Evolutionary conservation across 2,329 filamentous ascomycete genomes (phyloP), one percentile per base, ranked within the genome.

Genomic region (Periconia sp.): DNA sequence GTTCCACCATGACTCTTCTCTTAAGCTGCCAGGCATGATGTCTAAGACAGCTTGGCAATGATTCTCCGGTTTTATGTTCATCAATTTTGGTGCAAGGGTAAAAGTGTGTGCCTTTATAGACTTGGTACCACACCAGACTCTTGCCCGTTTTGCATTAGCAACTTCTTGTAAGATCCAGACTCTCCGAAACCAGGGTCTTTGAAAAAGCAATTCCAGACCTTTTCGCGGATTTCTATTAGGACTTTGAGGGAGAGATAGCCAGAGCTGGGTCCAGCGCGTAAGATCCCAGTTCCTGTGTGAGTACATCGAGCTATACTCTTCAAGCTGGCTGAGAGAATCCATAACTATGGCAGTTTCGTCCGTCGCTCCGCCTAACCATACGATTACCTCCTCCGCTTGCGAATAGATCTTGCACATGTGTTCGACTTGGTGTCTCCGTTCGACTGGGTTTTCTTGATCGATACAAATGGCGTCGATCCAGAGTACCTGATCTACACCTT

Each of bases 401-500:
- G 30, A 40, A 47, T 69, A 71, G 19, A 71, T 65, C n/a, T 44
- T 43, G 9, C 52, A 52, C 60, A 71, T 71, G 13, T 68, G 61
- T 31, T 50, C 37, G 7, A 67, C 65, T 45, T 68, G 65, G 15
- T 67, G 61, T 17, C 60, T 60, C 33, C 57, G 53, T 53, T 70
- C 65, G 44, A 45, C 47, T 1, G 44, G n/a, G 37, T 69, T 56
- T 1, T 23, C 35, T 54, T 71, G 69, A 45, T 70, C 50, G 33
- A 71, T 66, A 45, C 61, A 67, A 17, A 67, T 56, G 13, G 60
- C 58, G 54, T 67, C 64, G 35, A 65, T 53, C 64, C 64, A 68
- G n/a, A 66, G 47, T 37, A 49, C 33, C 17, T 53, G 49, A 43
- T 55, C 52, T 35, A 33, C 33, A 33, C 17, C 20, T 33, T 7